These are phyloP conservation scores for Antitrichia curtipendula DNA, from an alignment of 225 moss, liverwort and hornwort species.

Conservation along the genomic window DNA sequence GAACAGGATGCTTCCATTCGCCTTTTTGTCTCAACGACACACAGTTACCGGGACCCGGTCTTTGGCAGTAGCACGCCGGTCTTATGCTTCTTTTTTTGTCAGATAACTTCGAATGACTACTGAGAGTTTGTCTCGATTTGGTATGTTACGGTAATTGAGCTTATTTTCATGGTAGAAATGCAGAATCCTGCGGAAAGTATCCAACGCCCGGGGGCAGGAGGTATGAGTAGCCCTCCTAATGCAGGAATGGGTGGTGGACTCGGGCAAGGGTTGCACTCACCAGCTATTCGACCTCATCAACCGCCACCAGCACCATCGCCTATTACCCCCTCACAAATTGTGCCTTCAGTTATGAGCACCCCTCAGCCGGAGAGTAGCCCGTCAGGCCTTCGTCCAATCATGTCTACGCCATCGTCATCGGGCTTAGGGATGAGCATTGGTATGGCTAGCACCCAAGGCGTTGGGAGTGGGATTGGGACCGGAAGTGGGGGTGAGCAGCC, in stretches of 20 bases:
- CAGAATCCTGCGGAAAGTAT: conserved; percentile 26
- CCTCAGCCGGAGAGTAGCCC: conserved; percentile 15
- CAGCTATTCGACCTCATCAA: conserved; percentile 32
- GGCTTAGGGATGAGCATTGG: conserved; percentile 40
- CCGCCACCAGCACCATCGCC: conserved; percentile 14
- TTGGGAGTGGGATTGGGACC: conserved; percentile 5
- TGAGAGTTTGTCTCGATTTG: conserved; percentile 12
- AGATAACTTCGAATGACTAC: not conserved
- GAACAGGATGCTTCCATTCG: not conserved
- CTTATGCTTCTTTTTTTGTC: not conserved
- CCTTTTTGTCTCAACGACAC: not conserved
- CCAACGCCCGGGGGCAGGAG: conserved; percentile 12
- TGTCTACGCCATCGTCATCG: conserved; percentile 29
- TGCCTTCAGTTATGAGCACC: conserved; percentile 3
- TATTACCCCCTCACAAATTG: conserved; percentile 19
- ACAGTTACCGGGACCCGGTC: too few relatives aligned
- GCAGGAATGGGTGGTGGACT: conserved; percentile 29
- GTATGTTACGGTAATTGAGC: conserved; percentile 19
- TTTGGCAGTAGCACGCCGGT: not conserved
- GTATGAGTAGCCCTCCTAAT: conserved; percentile 39
- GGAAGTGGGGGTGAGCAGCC: conserved; percentile 53
- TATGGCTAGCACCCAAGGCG: conserved; percentile 17
- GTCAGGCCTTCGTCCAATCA: conserved; percentile 24
- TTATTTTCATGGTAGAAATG: conserved; percentile 22
- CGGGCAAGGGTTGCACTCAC: conserved; percentile 37